Evolutionary conservation across 2,329 filamentous ascomycete genomes (phyloP).

Genomic region (Aspergillus jensenii): DNA sequence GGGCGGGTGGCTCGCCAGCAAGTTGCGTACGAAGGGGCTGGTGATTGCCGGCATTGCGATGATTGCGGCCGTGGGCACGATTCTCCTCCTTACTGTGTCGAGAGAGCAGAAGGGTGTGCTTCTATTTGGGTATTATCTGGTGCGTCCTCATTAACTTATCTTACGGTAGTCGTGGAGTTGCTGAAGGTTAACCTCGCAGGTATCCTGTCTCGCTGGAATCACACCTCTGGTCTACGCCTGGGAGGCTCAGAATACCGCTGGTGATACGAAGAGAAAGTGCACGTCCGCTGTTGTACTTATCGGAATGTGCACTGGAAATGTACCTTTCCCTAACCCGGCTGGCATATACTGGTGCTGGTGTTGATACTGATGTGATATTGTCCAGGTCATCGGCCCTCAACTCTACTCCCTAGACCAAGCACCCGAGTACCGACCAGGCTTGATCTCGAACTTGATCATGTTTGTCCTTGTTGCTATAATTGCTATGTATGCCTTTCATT

Average conservation of each 20-base stretch:
- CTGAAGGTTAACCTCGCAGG: slow-evolving; percentile 7
- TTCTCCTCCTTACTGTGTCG: slow-evolving; percentile 52
- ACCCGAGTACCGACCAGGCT: slow-evolving; percentile 33
- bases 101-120: slow-evolving; percentile 49
- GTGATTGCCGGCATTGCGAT: slow-evolving; percentile 43
- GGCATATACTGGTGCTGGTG: neutral
- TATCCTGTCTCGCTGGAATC: slow-evolving; percentile 34
- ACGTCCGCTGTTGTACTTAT: slow-evolving; percentile 37
- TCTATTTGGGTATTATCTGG: slow-evolving; percentile 54
- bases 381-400: slow-evolving; percentile 30
- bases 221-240: slow-evolving; percentile 38
- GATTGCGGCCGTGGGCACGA: slow-evolving; percentile 42
- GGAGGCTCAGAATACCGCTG: slow-evolving; percentile 39
- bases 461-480: slow-evolving; percentile 32
- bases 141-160: slow-evolving; percentile 16
- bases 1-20: slow-evolving; percentile 42
- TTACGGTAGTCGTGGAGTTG: too few relatives aligned
- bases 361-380: neutral
- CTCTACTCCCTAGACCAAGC: slow-evolving; percentile 36
- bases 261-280: slow-evolving; percentile 39
- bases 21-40: slow-evolving; percentile 45
- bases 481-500: slow-evolving; percentile 17
- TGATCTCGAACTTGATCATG: slow-evolving; percentile 35
- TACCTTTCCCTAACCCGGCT: neutral
- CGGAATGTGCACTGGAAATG: slow-evolving; percentile 38